Conservation (phyloP, 495 filamentous ascomycete species). For the Penicillium subrubescens region DNA sequence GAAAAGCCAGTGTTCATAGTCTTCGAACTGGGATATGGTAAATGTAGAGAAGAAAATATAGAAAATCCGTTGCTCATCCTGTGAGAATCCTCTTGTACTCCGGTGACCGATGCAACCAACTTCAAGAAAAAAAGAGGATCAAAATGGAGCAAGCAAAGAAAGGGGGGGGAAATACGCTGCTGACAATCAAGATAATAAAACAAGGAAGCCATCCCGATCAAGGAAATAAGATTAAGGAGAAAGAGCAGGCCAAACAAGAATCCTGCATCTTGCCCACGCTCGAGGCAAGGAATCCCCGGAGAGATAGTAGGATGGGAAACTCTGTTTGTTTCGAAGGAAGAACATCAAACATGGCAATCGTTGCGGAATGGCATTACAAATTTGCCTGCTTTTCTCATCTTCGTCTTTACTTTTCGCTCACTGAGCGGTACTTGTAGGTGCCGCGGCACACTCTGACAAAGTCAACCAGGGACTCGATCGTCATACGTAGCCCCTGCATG, state of each 20-base stretch:
- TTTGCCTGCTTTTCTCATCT: background rate
- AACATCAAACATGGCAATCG: background rate
- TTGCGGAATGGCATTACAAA: background rate
- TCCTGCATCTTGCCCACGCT: background rate
- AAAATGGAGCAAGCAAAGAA: background rate
- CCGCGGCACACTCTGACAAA: slow-evolving; percentile 13
- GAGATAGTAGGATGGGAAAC: background rate
- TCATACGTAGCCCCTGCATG: slow-evolving; percentile 23
- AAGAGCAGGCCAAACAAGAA: background rate
- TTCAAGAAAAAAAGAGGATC: slow-evolving; percentile 11
- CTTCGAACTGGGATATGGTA: background rate
- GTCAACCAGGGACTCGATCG: slow-evolving; percentile 13
- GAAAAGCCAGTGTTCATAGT: background rate
- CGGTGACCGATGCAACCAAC: slow-evolving; percentile 26
- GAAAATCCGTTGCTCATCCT: slow-evolving; percentile 15
- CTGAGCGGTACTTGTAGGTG: slow-evolving; percentile 14
- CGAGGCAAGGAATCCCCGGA: background rate
- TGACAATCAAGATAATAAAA: slow-evolving; percentile 24
- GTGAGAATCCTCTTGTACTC: slow-evolving; percentile 24
- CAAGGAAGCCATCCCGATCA: slow-evolving; percentile 16
- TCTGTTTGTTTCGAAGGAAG: background rate
- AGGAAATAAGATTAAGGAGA: slow-evolving; percentile 1
- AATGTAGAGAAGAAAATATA: slow-evolving; percentile 8
- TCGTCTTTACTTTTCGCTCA: slow-evolving; percentile 11
- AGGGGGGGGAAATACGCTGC: slow-evolving; percentile 13